These are phyloP conservation scores for Lonicera japonica DNA, from an alignment of 129 eudicot species.

Conservation along the genomic window DNA sequence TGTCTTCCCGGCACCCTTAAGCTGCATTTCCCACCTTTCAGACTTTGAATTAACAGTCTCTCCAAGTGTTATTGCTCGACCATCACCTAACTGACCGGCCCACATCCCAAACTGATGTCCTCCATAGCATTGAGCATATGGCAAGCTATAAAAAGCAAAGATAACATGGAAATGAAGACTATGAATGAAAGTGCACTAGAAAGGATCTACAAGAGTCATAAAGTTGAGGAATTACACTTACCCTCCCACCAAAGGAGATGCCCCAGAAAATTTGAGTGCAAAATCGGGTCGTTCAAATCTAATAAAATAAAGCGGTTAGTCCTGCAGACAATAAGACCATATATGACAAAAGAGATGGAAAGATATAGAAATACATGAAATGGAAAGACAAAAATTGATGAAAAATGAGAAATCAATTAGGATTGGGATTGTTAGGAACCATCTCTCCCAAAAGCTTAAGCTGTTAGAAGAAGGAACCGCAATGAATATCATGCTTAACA, in stretches of 20 bases:
- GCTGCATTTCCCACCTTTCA: slow-evolving; percentile 92
- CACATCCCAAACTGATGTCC: slow-evolving; percentile 97
- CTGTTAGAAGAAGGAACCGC: too few relatives aligned
- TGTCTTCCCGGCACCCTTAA: slow-evolving; percentile 95
- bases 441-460: too few relatives aligned
- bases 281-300: slow-evolving; percentile 88
- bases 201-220: not conserved
- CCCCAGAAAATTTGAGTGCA: slow-evolving; percentile 73
- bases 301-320: slow-evolving; percentile 20
- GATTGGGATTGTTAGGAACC: too few relatives aligned
- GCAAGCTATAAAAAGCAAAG: slow-evolving; percentile 29
- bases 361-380: not conserved
- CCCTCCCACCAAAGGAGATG: slow-evolving; percentile 78
- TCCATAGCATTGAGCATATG: slow-evolving; percentile 97
- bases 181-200: not conserved
- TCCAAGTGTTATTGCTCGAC: slow-evolving; percentile 93
- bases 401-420: not conserved
- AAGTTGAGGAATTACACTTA: slow-evolving; percentile 30
- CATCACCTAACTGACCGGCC: slow-evolving; percentile 99
- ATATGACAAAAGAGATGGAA: not conserved
- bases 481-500: too few relatives aligned
- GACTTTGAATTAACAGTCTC: slow-evolving; percentile 65
- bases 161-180: not conserved
- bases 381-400: not conserved
- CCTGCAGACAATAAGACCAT: not conserved